Conservation (phyloP, 176 grass and related monocot species). For the Zizania latifolia region DNA sequence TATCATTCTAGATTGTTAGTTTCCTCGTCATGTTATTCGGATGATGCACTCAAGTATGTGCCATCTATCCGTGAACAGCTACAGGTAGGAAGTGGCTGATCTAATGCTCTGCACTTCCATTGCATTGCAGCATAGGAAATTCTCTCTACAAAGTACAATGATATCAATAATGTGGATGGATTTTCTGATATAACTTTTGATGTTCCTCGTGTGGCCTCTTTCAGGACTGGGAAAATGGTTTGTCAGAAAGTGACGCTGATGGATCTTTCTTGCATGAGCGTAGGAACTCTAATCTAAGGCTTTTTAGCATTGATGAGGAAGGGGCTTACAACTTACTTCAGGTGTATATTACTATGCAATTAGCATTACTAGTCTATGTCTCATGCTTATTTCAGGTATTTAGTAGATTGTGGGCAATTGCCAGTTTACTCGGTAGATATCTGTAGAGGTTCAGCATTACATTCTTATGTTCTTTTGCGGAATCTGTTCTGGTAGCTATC, state of each 20-base stretch:
- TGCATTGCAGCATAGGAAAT: conserved; percentile 7
- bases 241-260: conserved; percentile 50
- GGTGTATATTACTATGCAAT: conserved; percentile 38
- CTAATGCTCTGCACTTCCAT: background rate
- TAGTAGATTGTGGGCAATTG: conserved; percentile 2
- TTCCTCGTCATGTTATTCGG: conserved; percentile 17
- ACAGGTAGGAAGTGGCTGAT: conserved; percentile 34
- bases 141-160: background rate
- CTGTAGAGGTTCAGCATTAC: background rate
- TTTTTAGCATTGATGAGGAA: conserved; percentile 61
- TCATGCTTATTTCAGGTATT: background rate
- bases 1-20: conserved; percentile 44
- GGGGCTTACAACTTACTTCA: conserved; percentile 71
- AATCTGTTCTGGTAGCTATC: background rate
- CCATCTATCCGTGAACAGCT: conserved; percentile 60
- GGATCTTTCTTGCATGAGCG: conserved; percentile 55
- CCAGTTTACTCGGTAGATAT: background rate
- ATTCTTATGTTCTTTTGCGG: background rate
- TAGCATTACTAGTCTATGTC: background rate
- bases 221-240: conserved; percentile 76
- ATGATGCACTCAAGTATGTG: conserved; percentile 59
- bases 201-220: conserved; percentile 16
- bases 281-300: conserved; percentile 51
- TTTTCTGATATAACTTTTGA: conserved; percentile 2
- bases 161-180: background rate